A percentile compares a stretch with the other conserved stretches of the same genome.
Conservation (phyloP, 352 stramenopile species). For the Pythium apleroticum region DNA sequence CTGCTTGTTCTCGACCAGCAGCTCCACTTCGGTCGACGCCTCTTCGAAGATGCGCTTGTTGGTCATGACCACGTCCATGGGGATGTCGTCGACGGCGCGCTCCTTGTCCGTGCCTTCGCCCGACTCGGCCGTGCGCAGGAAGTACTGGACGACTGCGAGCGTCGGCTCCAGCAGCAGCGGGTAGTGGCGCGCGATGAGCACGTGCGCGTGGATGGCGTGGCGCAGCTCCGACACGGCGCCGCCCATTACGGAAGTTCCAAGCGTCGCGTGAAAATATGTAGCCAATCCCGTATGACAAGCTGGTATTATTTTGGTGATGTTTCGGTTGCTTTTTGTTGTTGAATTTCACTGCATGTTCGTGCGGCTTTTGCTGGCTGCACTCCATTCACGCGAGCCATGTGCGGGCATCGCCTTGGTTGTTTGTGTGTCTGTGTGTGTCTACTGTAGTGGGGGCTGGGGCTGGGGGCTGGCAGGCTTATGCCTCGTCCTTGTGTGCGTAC, state of each 20-base stretch:
- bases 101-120: conserved; percentile 61
- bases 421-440: not conserved
- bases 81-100: conserved; percentile 50
- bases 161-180: conserved; percentile 58
- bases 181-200: conserved; percentile 59
- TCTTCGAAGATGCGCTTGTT: conserved; percentile 59
- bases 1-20: conserved; percentile 53
- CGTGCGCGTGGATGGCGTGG: conserved; percentile 62
- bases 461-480: not conserved
- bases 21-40: conserved; percentile 68
- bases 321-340: not conserved
- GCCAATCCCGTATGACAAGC: no score
- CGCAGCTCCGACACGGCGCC: conserved; percentile 68
- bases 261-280: no score
- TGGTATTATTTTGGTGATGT: no score
- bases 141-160: conserved; percentile 61
- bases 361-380: not conserved
- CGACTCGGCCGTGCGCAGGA: conserved; percentile 58
- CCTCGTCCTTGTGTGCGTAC: conserved; percentile 67
- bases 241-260: conserved; percentile 39
- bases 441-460: not conserved
- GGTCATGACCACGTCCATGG: conserved; percentile 50
- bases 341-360: not conserved
- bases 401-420: not conserved
- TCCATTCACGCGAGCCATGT: not conserved